Evolutionary conservation across 176 grass and related monocot species (phyloP).

Genomic region (Phragmites australis): DNA sequence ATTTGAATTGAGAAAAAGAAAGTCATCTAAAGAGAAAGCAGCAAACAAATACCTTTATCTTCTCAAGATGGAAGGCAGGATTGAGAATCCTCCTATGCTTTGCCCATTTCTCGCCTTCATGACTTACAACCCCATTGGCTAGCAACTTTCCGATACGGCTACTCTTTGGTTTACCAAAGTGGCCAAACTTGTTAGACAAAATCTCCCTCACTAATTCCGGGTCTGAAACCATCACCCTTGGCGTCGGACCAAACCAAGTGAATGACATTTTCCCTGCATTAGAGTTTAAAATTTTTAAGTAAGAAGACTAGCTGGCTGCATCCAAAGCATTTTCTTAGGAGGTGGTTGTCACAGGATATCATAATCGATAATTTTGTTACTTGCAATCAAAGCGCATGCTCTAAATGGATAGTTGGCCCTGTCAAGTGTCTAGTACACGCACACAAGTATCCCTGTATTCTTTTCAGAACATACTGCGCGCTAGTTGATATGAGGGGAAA

Average conservation of each 20-base stretch:
- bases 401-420: not conserved
- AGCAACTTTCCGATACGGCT: slow-evolving; percentile 27
- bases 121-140: not conserved
- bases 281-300: not conserved
- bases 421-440: too few relatives aligned
- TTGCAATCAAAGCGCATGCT: slow-evolving; percentile 32
- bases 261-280: slow-evolving; percentile 58
- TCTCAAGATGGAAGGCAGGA: slow-evolving; percentile 54
- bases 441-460: too few relatives aligned
- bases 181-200: slow-evolving; percentile 51
- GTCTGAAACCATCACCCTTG: slow-evolving; percentile 41
- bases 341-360: slow-evolving; percentile 8
- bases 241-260: slow-evolving; percentile 48
- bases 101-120: slow-evolving; percentile 63
- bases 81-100: slow-evolving; percentile 63
- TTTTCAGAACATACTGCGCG: too few relatives aligned
- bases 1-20: not conserved
- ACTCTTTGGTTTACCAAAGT: slow-evolving; percentile 44
- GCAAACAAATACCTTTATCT: slow-evolving; percentile 49
- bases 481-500: not conserved
- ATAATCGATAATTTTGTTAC: not conserved
- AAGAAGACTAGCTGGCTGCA: slow-evolving; percentile 12
- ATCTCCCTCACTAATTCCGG: slow-evolving; percentile 45
- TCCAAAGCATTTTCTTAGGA: slow-evolving; percentile 19
- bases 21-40: not conserved